Base-by-base conservation (phyloP, 371 early-diverging fungal genomes). In the Nematocida sp. region DNA sequence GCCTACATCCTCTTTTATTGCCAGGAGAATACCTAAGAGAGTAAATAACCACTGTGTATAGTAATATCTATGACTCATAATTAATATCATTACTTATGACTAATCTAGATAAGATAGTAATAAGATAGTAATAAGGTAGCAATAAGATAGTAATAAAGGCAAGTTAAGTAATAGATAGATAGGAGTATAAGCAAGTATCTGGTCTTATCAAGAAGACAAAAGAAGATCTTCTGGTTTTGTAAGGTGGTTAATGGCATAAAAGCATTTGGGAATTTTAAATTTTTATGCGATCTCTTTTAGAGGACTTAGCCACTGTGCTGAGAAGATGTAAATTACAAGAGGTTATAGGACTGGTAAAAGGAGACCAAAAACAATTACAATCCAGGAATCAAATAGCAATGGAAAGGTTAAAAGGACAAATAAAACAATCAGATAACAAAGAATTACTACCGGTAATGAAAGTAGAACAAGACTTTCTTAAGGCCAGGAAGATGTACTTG, bases 1-100 rank as follows among this genome's bases (percentile, higher is more conserved):
- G 67, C 54, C 5, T 66, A 66, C 34, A 53, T 66, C 43, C 53
- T 66, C n/a, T 53, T 66, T 57, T 66, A 66, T 45, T 17, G 57
- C 4, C 15, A 27, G 31, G 15, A 45, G 9, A 32, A 23, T 13
- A 9, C 51, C 51, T 9, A 13, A 11, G 25, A 13, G 9, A 11
- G 21, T 60, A 37, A 37, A 1, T 41, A 9, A 41, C 11, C n/a
- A 41, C 43, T 41, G n/a, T 41, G n/a, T 27, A 13, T 51, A 51
- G 51, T 27, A 51, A 13, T 27, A 51, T 27, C 51, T 27, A 9
- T 11, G n/a, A 13, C 13, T 27, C 51, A 51, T 27, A 13, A 13
- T 51, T 9, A 9, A 13, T n/a, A 13, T 27, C 51, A n/a, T 11
- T 9, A 13, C 13, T 27, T 27, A 51, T 27, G n/a, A 41, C 51